Percentiles rank a stretch among this genome's conserved stretches.
These are phyloP conservation scores for Pichia sp. DNA, from an alignment of 1,139 yeast species.

Conservation along the genomic window DNA sequence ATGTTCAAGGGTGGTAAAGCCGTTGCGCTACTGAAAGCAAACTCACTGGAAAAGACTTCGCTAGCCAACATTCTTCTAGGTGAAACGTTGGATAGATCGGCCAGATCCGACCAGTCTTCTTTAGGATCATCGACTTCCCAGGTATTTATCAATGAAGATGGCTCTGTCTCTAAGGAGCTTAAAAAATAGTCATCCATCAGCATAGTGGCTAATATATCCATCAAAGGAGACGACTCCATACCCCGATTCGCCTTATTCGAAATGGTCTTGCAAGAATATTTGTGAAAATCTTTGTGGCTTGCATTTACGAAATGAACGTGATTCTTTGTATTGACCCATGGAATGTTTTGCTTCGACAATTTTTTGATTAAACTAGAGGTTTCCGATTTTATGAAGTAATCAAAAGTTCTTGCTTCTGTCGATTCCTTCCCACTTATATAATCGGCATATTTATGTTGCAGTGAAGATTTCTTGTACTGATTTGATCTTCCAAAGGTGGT, in stretches of 20 bases:
- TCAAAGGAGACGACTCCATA: not conserved
- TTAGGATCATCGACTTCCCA: not conserved
- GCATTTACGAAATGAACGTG: conserved; percentile 31
- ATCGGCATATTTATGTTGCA: conserved; percentile 11
- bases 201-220: not conserved
- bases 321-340: conserved; percentile 16
- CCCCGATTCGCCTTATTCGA: not conserved
- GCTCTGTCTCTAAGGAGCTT: not conserved
- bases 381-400: conserved; percentile 1
- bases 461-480: conserved; percentile 21
- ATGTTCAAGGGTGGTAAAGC: not conserved
- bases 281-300: conserved; percentile 28
- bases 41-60: not conserved
- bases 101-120: too few relatives aligned
- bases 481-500: conserved; percentile 38
- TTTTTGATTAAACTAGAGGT: conserved; percentile 3
- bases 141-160: not conserved
- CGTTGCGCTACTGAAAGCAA: not conserved
- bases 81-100: too few relatives aligned
- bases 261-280: not conserved
- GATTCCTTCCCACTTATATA: conserved; percentile 3
- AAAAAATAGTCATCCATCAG: not conserved
- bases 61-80: too few relatives aligned
- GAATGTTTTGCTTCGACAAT: conserved; percentile 8
- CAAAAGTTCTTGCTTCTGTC: conserved; percentile 12